Evolutionary conservation across 805 yeast species (phyloP), one percentile per base, ranked within the genome.

Genomic region (Zygoascus ofunaensis): DNA sequence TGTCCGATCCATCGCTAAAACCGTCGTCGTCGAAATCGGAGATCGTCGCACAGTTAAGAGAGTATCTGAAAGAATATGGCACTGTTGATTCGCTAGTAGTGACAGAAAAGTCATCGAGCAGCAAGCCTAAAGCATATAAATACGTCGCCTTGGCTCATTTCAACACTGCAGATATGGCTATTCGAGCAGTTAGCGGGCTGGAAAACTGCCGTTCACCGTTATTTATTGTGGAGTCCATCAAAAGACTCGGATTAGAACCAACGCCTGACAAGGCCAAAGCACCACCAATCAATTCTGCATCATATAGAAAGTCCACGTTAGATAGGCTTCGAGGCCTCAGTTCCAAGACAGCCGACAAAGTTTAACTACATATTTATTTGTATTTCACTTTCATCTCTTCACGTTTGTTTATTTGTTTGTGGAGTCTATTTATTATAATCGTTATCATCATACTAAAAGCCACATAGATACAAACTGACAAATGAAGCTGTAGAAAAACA

Each of bases 401-500:
- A n/a, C n/a, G n/a, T n/a, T n/a, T n/a, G n/a, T n/a, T n/a, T n/a
- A n/a, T n/a, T n/a, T n/a, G n/a, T n/a, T n/a, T n/a, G n/a, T n/a
- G n/a, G n/a, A n/a, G n/a, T n/a, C n/a, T n/a, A n/a, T n/a, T n/a
- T n/a, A n/a, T n/a, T n/a, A n/a, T n/a, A n/a, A n/a, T n/a, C n/a
- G n/a, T n/a, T n/a, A n/a, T n/a, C n/a, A n/a, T n/a, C n/a, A 36
- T 19, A 49, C 43, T 77, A 89, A 77, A 48, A 82, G 66, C 80
- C 90, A 80, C 68, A 87, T 77, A 44, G 86, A 67, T 17, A 78
- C 57, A 19, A 83, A 74, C 67, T 90, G 97, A 57, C 87, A 71
- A 14, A 84, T 71, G 55, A 87, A 86, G 5, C 94, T 80, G 62
- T 90, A 90, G 35, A 82, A 70, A 56, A 90, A 87, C 51, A 90